These are phyloP conservation scores for Neurospora africana DNA, from an alignment of 495 filamentous ascomycete species.

Conservation along the genomic window DNA sequence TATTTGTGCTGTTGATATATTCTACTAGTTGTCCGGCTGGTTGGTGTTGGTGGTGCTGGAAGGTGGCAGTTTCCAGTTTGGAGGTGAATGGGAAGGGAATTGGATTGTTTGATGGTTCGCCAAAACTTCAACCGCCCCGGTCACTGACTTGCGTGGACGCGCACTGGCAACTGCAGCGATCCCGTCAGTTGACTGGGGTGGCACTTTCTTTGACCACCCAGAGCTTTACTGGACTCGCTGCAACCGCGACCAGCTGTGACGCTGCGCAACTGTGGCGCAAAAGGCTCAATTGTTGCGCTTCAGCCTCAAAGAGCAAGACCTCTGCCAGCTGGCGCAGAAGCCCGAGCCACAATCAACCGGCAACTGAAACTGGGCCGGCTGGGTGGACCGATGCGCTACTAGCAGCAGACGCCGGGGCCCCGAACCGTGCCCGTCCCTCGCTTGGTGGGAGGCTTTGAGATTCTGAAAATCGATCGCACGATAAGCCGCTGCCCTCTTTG, in stretches of 20 bases:
- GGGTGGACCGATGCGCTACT: not conserved
- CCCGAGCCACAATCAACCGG: not conserved
- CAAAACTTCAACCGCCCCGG: slow-evolving; percentile 6
- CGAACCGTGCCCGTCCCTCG: not conserved
- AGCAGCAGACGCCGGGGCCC: not conserved
- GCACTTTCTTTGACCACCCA: not conserved
- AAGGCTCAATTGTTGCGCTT: not conserved
- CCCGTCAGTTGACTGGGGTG: not conserved
- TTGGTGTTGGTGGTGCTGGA: not conserved
- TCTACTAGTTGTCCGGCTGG: not conserved
- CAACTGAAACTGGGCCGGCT: not conserved
- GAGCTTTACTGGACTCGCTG: not conserved
- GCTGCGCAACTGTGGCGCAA: not conserved
- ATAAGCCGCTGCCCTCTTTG: not conserved
- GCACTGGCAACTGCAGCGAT: not conserved
- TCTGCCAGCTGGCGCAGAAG: not conserved
- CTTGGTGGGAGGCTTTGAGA: not conserved
- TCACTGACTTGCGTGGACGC: not conserved
- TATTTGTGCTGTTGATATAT: not conserved
- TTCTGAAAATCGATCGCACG: not conserved
- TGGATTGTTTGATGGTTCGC: not conserved
- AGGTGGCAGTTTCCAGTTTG: not conserved
- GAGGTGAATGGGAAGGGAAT: not conserved
- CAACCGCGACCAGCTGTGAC: not conserved
- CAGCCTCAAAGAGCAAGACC: not conserved